phyloP scores from a whole-genome alignment of 2,329 filamentous ascomycete genomes.

The Aspergillus sclerotialis region DNA sequence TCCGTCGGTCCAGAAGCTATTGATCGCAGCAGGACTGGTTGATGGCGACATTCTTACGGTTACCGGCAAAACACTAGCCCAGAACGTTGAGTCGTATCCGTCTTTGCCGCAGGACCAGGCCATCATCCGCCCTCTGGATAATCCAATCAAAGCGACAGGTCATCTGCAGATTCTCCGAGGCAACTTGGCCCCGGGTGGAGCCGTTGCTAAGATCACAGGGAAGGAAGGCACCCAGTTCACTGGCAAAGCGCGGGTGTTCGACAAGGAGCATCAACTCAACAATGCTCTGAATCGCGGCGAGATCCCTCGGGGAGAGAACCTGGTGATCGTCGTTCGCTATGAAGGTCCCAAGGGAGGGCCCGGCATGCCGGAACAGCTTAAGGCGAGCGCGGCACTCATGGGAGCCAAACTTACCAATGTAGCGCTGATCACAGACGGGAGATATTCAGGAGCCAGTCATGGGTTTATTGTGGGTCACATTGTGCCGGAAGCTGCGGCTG shows the following conservation, averaged over 20 bases:
- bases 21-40: slow-evolving; percentile 68
- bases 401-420: slow-evolving; percentile 82
- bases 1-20: slow-evolving; percentile 75
- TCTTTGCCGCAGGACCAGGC: slow-evolving; percentile 70
- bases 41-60: slow-evolving; percentile 74
- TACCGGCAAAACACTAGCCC: slow-evolving; percentile 73
- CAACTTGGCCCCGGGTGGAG: slow-evolving; percentile 80
- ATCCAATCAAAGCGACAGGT: slow-evolving; percentile 79
- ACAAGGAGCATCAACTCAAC: slow-evolving; percentile 77
- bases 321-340: slow-evolving; percentile 86
- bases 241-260: slow-evolving; percentile 74
- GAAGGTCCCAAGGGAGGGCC: slow-evolving; percentile 91
- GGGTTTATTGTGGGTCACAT: slow-evolving; percentile 94
- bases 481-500: slow-evolving; percentile 79
- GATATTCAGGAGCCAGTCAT: slow-evolving; percentile 82
- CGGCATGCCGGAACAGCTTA: slow-evolving; percentile 93
- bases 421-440: slow-evolving; percentile 83
- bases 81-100: slow-evolving; percentile 73
- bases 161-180: slow-evolving; percentile 84
- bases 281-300: slow-evolving; percentile 64
- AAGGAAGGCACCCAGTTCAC: slow-evolving; percentile 83
- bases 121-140: slow-evolving; percentile 72
- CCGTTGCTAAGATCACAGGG: slow-evolving; percentile 93
- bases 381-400: slow-evolving; percentile 84
- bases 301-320: slow-evolving; percentile 67